Base-by-base conservation (phyloP, 345 rosid species). In the Leavenworthia alabamica region DNA sequence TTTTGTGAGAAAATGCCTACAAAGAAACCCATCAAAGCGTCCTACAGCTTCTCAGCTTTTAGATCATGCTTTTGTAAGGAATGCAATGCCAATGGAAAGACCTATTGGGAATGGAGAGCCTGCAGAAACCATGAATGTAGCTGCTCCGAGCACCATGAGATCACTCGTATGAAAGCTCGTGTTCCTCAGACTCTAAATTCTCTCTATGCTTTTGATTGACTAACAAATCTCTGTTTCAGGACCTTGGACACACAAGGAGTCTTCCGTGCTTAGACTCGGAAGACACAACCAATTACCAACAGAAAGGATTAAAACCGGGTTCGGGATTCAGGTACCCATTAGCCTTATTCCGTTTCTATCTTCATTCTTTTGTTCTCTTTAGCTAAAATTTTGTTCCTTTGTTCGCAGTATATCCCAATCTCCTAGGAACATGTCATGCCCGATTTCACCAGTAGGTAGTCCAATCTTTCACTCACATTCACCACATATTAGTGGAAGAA, bases 1-100 rank as follows among this genome's bases (percentile, higher is more conserved):
- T 70, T 88, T 88, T 71, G 87, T 88, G 40, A 80, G 76, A 63
- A 74, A 73, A 39, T 88, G 95, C 67, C 49, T 88, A 41, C 91
- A 85, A 69, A 73, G 89, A 56, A 80, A 88, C 46, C 91, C 95
- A 3, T 17, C 44, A 32, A 68, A 73, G 52, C 95, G 95, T 47
- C 87, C 86, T 52, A 72, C 83, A 15, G 91, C 95, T 59, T 60
- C 81, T 56, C 47, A 70, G 64, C 91, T 88, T 46, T 79, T 88
- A 60, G 81, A 80, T 13, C 95, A 88, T 32, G 73, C 84, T 43
- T 88, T 88, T 67, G 79, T 88, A 3, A 85, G 78, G 69, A 67
- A 75, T 70, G 77, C 76, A 4, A 71, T 84, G 62, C 84, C 80
- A 16, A 43, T 80, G 78, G 95, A 88, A 43, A 84, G 83, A 60